These are phyloP conservation scores for Xenoacremonium recifei DNA, from an alignment of 2,329 filamentous ascomycete genomes.

Conservation along the genomic window DNA sequence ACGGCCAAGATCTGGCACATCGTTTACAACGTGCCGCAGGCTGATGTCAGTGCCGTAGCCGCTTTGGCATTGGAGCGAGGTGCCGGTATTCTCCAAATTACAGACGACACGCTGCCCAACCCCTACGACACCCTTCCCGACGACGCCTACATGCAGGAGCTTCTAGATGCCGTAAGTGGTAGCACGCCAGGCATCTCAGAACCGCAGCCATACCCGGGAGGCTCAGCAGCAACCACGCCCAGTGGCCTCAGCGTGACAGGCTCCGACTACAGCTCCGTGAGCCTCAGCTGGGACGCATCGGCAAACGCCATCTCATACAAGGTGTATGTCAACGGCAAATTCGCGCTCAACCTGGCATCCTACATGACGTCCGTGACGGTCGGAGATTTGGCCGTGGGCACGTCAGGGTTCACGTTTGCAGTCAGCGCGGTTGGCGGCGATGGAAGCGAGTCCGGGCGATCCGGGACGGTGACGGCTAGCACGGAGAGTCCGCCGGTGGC, in stretches of 20 bases:
- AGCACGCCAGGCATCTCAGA: neutral
- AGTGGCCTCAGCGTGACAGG: neutral
- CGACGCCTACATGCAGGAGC: conserved; percentile 7
- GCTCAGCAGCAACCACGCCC: neutral
- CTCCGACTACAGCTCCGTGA: neutral
- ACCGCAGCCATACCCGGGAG: neutral
- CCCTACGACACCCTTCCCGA: conserved; percentile 9
- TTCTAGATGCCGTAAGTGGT: conserved; percentile 4
- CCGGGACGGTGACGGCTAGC: neutral
- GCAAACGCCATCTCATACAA: neutral
- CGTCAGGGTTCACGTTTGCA: neutral
- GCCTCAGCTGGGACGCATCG: neutral
- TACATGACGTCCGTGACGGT: neutral
- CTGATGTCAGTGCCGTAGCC: conserved; percentile 4
- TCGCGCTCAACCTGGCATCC: neutral
- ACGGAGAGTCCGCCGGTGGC: neutral
- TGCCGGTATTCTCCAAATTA: conserved; percentile 7
- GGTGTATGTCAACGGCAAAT: neutral
- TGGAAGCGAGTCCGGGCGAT: neutral
- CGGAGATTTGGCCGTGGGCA: neutral
- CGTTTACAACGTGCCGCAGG: conserved; percentile 25
- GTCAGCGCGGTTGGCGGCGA: neutral
- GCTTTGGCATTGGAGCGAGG: conserved; percentile 3
- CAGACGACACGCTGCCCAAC: conserved; percentile 5
- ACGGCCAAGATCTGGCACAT: conserved; percentile 32